Percentiles rank a stretch among this genome's conserved stretches.
Conservation (phyloP, 2,329 filamentous ascomycete species). For the Cordyceps militaris region DNA sequence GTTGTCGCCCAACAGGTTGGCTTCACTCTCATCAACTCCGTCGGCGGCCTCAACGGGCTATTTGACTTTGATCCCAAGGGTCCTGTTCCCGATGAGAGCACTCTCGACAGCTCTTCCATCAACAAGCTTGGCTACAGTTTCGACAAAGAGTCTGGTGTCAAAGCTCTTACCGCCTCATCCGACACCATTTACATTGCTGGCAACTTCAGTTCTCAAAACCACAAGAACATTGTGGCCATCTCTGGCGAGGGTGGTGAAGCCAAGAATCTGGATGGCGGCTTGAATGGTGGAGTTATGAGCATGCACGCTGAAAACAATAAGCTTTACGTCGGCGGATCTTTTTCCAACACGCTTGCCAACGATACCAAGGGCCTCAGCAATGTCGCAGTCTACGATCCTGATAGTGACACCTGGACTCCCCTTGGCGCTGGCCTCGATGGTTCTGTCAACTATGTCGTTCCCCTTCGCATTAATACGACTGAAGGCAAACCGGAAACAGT, state of each 20-base stretch:
- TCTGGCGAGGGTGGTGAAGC: slow-evolving; percentile 51
- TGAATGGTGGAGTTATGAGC: slow-evolving; percentile 71
- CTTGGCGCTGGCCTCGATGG: slow-evolving; percentile 85
- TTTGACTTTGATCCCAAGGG: slow-evolving; percentile 73
- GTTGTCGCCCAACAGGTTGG: slow-evolving; percentile 86
- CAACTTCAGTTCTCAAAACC: slow-evolving; percentile 65
- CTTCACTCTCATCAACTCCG: slow-evolving; percentile 67
- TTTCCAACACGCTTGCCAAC: slow-evolving; percentile 63
- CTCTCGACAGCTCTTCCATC: slow-evolving; percentile 66
- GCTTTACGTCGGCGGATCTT: slow-evolving; percentile 79
- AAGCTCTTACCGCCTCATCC: slow-evolving; percentile 56
- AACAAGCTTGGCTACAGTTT: slow-evolving; percentile 70
- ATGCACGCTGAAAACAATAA: slow-evolving; percentile 59
- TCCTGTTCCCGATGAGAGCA: slow-evolving; percentile 45
- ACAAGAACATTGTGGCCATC: slow-evolving; percentile 73
- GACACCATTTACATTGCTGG: slow-evolving; percentile 71
- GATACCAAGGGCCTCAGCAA: slow-evolving; percentile 61
- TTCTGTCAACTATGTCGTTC: slow-evolving; percentile 64
- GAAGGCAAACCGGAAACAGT: slow-evolving; percentile 60
- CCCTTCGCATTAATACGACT: slow-evolving; percentile 73
- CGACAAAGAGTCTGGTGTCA: slow-evolving; percentile 58
- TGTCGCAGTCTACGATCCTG: slow-evolving; percentile 67
- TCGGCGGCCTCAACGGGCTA: slow-evolving; percentile 77
- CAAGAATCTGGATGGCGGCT: slow-evolving; percentile 59
- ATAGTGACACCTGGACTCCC: slow-evolving; percentile 63